Evolutionary conservation across 441 rosid genomes (phyloP).

Genomic region (Cnidoscolus chayamansa): DNA sequence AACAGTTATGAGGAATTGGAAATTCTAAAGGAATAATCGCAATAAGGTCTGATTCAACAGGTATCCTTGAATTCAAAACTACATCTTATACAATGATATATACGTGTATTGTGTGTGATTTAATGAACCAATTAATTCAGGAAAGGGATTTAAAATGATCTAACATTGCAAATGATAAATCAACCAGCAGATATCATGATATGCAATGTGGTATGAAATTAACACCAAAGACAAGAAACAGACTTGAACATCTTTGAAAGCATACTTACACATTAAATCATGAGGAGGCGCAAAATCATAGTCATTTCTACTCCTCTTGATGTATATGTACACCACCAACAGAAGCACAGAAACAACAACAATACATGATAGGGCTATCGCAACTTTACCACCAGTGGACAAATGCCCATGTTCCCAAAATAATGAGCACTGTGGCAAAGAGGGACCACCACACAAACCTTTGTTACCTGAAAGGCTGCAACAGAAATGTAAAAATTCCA

Average conservation of each 20-base stretch:
- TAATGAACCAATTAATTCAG: neutral
- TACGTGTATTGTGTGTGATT: neutral
- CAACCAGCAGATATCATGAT: neutral
- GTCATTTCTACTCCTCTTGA: conserved; percentile 67
- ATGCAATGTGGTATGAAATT: neutral
- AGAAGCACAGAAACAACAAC: conserved; percentile 39
- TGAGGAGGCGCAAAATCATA: conserved; percentile 91
- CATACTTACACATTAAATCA: conserved; percentile 77
- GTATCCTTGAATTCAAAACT: neutral
- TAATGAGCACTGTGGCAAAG: conserved; percentile 69
- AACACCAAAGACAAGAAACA: conserved; percentile 3
- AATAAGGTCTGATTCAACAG: neutral
- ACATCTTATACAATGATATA: neutral
- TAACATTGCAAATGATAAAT: neutral
- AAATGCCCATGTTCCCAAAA: conserved; percentile 82
- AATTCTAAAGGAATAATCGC: neutral
- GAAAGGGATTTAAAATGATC: neutral
- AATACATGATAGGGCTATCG: conserved; percentile 56
- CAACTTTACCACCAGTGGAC: conserved; percentile 79
- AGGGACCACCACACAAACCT: conserved; percentile 82
- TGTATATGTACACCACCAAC: conserved; percentile 51
- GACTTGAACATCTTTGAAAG: conserved; percentile 9
- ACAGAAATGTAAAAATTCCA: conserved; percentile 8
- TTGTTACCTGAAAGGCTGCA: conserved; percentile 93
- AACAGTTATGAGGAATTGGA: neutral